Percentiles rank a stretch among this genome's conserved stretches.
Evolutionary conservation across 352 stramenopile genomes (phyloP).

Genomic region (Blastocystis sp.): DNA sequence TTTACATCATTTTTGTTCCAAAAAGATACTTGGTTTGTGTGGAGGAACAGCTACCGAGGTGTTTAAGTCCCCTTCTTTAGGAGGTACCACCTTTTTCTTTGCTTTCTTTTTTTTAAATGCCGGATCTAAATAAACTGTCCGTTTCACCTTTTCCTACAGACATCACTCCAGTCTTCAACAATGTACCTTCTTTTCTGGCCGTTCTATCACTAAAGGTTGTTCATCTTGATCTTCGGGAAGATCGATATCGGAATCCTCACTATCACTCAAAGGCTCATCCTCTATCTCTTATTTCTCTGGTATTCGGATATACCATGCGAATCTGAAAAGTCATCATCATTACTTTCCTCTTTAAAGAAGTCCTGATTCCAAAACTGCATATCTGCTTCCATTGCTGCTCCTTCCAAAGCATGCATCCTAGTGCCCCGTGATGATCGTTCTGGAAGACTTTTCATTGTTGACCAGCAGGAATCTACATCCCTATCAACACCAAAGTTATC

Average conservation of each 20-base stretch:
- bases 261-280: slow-evolving; percentile 38
- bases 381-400: slow-evolving; percentile 58
- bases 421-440: slow-evolving; percentile 28
- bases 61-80: background rate
- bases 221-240: slow-evolving; percentile 57
- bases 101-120: slow-evolving; percentile 59
- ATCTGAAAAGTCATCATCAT: slow-evolving; percentile 65
- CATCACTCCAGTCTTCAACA: background rate
- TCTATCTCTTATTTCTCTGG: background rate
- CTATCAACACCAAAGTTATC: too few species aligned
- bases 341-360: slow-evolving; percentile 59
- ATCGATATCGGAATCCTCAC: slow-evolving; percentile 68
- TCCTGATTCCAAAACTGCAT: slow-evolving; percentile 67
- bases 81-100: slow-evolving; percentile 21
- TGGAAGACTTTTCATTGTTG: slow-evolving; percentile 43
- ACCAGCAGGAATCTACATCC: too few species aligned
- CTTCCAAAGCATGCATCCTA: background rate
- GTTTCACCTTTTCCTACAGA: slow-evolving; percentile 65
- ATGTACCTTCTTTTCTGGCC: slow-evolving; percentile 53
- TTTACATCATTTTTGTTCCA: background rate
- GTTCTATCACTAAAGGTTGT: slow-evolving; percentile 46
- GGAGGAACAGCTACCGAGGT: background rate
- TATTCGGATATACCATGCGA: background rate
- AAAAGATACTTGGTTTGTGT: slow-evolving; percentile 13
- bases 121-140: slow-evolving; percentile 66